These are phyloP conservation scores for Crepidotus variabilis DNA, from an alignment of 768 basidiomycete species.

Conservation along the genomic window DNA sequence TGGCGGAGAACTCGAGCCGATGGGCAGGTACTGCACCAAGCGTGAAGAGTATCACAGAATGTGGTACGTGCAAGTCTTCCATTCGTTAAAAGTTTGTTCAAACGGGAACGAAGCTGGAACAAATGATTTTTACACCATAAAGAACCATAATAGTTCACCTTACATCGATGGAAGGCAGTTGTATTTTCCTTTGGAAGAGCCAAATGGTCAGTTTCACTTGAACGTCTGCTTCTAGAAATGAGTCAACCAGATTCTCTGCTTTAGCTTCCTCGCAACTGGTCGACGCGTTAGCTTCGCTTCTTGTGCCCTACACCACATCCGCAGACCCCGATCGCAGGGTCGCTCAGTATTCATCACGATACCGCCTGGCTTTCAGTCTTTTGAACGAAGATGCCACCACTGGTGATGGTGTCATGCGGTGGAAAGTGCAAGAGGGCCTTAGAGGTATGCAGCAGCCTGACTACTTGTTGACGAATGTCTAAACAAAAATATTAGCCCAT, in stretches of 20 bases:
- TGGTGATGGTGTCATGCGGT: constrained; percentile 54
- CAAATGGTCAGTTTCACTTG: constrained; percentile 14
- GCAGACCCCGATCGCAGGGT: constrained; percentile 41
- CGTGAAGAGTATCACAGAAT: constrained; percentile 19
- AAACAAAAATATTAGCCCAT: constrained; percentile 45
- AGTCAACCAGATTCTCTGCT: not conserved
- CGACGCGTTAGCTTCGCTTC: constrained; percentile 29
- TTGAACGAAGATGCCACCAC: constrained; percentile 85
- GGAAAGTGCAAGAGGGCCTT: constrained; percentile 72
- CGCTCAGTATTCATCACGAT: constrained; percentile 76
- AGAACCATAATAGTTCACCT: not conserved
- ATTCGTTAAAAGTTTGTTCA: not conserved
- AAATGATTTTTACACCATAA: constrained; percentile 11
- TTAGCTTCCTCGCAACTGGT: constrained; percentile 22
- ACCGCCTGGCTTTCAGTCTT: constrained; percentile 88
- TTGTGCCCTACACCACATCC: constrained; percentile 39
- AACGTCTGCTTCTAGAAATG: not conserved
- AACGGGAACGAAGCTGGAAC: constrained; percentile 1
- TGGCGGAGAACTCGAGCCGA: constrained; percentile 14
- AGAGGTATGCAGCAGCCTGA: constrained; percentile 42
- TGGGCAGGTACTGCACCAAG: constrained; percentile 43
- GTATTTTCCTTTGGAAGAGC: constrained; percentile 22
- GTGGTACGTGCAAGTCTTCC: constrained; percentile 30
- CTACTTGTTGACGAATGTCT: not conserved
- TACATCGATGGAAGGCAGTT: constrained; percentile 25